Conservation (phyloP, 768 basidiomycete species). For the Trametes villosa region DNA sequence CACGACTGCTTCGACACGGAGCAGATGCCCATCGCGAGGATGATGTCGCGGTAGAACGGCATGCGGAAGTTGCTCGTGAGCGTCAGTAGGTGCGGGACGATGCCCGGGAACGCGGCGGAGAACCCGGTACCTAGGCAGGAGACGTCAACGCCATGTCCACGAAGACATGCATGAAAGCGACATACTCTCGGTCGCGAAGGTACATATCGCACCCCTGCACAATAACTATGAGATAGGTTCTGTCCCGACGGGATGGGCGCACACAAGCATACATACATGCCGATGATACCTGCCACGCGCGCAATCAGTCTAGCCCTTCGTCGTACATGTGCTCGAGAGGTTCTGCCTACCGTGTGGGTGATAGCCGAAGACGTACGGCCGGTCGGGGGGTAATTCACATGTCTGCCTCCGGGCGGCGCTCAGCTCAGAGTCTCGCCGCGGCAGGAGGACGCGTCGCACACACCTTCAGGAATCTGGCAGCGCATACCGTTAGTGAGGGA, state of each 20-base stretch:
- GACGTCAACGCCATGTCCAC: neutral
- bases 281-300: conserved; percentile 85
- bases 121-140: conserved; percentile 77
- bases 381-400: conserved; percentile 86
- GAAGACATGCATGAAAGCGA: conserved; percentile 3
- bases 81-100: conserved; percentile 91
- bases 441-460: conserved; percentile 13
- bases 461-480: conserved; percentile 46
- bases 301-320: too few relatives aligned
- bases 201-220: conserved; percentile 86
- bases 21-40: conserved; percentile 86
- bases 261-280: conserved; percentile 69
- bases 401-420: conserved; percentile 53
- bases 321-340: too few relatives aligned
- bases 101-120: conserved; percentile 86
- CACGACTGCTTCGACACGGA: conserved; percentile 92
- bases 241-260: neutral
- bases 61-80: conserved; percentile 87
- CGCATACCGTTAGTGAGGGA: neutral
- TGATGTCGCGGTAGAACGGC: conserved; percentile 91
- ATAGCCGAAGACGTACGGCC: conserved; percentile 96
- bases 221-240: neutral
- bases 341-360: conserved; percentile 85
- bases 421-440: neutral
- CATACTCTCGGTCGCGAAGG: conserved; percentile 92